phyloP scores from a whole-genome alignment of 2,329 filamentous ascomycete species.

The Mycocentrospora acerina region DNA sequence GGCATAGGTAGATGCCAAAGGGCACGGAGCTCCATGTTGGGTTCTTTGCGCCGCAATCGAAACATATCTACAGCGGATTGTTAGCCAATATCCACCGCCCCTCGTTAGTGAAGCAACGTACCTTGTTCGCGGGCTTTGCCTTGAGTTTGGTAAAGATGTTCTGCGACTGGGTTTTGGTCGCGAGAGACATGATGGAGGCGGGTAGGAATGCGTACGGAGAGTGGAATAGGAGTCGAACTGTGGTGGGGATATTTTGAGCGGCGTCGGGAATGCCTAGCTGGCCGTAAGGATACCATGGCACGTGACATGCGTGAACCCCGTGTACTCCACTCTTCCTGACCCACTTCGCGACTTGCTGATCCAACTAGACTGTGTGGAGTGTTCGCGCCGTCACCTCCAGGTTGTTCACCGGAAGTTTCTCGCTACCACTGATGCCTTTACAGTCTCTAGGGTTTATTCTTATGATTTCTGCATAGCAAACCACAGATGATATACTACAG shows the following conservation, averaged over 20 bases:
- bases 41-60: conserved; percentile 96
- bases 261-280: conserved; percentile 27
- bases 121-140: conserved; percentile 92
- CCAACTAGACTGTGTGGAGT: no score
- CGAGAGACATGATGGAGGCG: conserved; percentile 57
- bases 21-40: conserved; percentile 98
- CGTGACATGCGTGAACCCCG: no score
- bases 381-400: no score
- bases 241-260: conserved; percentile 33
- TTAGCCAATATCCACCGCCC: conserved; percentile 26
- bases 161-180: conserved; percentile 91
- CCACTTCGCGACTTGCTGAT: no score
- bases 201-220: conserved; percentile 19
- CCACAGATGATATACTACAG: no score
- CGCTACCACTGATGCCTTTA: no score
- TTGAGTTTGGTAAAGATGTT: conserved; percentile 98
- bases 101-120: conserved; percentile 46
- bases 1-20: conserved; percentile 95
- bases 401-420: no score
- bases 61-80: conserved; percentile 71
- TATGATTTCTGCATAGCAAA: no score
- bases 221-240: conserved; percentile 29
- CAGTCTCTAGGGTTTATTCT: no score
- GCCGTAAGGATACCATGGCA: conserved; percentile 9
- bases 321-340: no score